A percentile compares a stretch with the other conserved stretches of the same genome.
Evolutionary conservation across 805 yeast genomes (phyloP).

Genomic region (Pichia kluyveri): DNA sequence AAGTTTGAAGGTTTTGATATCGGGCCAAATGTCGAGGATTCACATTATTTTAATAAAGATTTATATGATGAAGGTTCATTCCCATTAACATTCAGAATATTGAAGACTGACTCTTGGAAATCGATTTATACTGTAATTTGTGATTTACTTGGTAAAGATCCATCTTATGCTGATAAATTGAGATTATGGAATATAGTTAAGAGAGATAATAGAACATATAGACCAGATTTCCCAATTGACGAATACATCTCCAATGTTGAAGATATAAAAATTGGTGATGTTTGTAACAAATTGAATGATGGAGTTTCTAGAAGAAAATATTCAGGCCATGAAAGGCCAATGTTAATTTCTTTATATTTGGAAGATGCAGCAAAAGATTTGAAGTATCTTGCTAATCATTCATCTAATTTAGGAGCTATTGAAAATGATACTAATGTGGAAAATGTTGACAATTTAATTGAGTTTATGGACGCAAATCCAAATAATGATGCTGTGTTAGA

Average conservation of each 20-base stretch:
- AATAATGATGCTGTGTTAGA: conserved; percentile 14
- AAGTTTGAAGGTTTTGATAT: conserved; percentile 68
- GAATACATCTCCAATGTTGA: conserved; percentile 18
- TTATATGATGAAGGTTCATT: conserved; percentile 37
- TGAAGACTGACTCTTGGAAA: conserved; percentile 45
- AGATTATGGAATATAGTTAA: conserved; percentile 58
- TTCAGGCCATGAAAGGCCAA: conserved; percentile 31
- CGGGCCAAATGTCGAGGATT: conserved; percentile 49
- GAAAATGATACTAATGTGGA: background rate
- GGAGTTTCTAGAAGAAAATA: conserved; percentile 25
- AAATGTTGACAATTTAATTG: conserved; percentile 7
- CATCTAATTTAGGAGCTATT: background rate
- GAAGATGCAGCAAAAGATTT: conserved; percentile 48
- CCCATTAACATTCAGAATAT: conserved; percentile 42
- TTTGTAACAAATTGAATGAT: conserved; percentile 31
- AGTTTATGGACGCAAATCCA: conserved; percentile 1
- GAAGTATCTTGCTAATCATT: conserved; percentile 22
- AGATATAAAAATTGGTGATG: conserved; percentile 37
- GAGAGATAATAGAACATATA: conserved; percentile 61
- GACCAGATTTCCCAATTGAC: conserved; percentile 44
- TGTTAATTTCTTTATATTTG: conserved; percentile 45
- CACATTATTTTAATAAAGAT: conserved; percentile 38
- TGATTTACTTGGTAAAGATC: conserved; percentile 28
- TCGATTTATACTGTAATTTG: conserved; percentile 45
- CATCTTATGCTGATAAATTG: conserved; percentile 13